These are phyloP conservation scores for Aspergillus caelatus DNA, from an alignment of 2,329 filamentous ascomycete species.

Conservation along the genomic window DNA sequence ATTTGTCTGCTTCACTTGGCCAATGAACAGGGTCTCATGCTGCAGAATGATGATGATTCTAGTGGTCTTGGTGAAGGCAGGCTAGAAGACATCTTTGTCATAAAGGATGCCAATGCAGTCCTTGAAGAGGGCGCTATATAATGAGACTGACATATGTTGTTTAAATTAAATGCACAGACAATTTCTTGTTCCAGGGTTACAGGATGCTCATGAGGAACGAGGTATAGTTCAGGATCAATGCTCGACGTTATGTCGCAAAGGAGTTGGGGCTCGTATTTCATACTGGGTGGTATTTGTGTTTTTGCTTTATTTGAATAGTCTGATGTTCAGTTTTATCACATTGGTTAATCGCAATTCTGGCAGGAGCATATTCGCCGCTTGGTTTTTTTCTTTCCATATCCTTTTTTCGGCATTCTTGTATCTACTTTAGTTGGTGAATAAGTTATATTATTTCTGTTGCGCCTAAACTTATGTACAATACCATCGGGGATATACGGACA, in stretches of 20 bases:
- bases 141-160: slow-evolving; percentile 8
- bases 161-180: slow-evolving; percentile 13
- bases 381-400: not conserved
- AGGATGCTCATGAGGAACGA: slow-evolving; percentile 18
- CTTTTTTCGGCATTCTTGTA: not conserved
- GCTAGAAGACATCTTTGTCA: slow-evolving; percentile 50
- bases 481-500: not conserved
- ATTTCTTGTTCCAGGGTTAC: not conserved
- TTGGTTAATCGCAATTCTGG: not conserved
- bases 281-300: slow-evolving; percentile 8
- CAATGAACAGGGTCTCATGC: slow-evolving; percentile 86
- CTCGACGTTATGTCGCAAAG: slow-evolving; percentile 13
- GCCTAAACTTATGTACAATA: not conserved
- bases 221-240: slow-evolving; percentile 15
- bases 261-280: slow-evolving; percentile 19
- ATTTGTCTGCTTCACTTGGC: slow-evolving; percentile 89
- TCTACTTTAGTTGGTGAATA: not conserved
- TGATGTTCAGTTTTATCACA: not conserved
- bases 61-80: slow-evolving; percentile 31
- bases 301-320: not conserved
- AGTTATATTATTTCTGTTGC: not conserved
- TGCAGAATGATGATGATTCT: slow-evolving; percentile 62
- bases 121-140: slow-evolving; percentile 39
- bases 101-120: slow-evolving; percentile 42
- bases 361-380: not conserved